phyloP scores from a whole-genome alignment of 2,329 filamentous ascomycete species.

The Diaporthe sp. region DNA sequence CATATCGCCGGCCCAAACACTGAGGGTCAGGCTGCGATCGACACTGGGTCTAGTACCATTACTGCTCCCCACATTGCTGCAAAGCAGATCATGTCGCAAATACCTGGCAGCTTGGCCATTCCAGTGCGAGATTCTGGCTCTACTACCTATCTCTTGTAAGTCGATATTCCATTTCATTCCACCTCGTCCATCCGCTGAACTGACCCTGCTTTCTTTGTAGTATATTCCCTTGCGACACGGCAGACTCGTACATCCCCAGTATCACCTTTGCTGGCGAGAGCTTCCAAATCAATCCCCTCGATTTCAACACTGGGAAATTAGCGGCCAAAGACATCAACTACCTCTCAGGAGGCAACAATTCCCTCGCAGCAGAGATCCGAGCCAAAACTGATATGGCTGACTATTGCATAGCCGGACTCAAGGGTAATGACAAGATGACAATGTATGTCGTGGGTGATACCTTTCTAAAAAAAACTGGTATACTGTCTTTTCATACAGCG shows the following conservation, averaged over 20 bases:
- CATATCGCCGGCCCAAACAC: background rate
- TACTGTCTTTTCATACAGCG: constrained; percentile 1
- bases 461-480: background rate
- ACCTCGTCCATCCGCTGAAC: background rate
- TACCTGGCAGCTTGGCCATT: background rate
- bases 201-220: background rate
- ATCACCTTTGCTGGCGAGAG: background rate
- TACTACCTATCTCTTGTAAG: too few species aligned
- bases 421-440: background rate
- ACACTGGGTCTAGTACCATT: background rate
- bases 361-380: background rate
- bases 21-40: background rate
- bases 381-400: background rate
- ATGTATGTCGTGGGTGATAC: background rate
- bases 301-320: background rate
- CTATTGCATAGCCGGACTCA: background rate
- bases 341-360: too few species aligned
- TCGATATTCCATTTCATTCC: too few species aligned
- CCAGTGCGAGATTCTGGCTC: background rate
- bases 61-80: background rate
- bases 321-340: too few species aligned
- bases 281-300: background rate
- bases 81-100: background rate
- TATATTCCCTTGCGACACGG: background rate
- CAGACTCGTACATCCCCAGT: background rate